phyloP scores from a whole-genome alignment of 495 filamentous ascomycete genomes.

The Glonium stellatum region DNA sequence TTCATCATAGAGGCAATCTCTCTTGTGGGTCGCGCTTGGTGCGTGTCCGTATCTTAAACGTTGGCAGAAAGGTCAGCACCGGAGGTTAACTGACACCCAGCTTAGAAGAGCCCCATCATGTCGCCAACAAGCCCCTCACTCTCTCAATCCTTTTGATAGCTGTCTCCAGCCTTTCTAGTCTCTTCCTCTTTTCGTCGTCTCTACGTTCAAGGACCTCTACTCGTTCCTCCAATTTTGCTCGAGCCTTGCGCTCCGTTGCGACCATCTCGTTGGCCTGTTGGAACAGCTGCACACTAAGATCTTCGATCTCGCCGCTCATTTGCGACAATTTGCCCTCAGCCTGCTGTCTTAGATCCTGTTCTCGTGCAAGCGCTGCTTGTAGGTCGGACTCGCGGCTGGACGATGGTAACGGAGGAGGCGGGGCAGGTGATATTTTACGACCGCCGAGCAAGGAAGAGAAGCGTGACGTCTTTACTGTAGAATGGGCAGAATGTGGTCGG shows the following conservation, averaged over 20 bases:
- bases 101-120: constrained; percentile 12
- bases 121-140: constrained; percentile 54
- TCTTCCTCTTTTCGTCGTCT: constrained; percentile 69
- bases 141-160: constrained; percentile 51
- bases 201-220: constrained; percentile 59
- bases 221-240: constrained; percentile 70
- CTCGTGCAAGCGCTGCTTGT: constrained; percentile 61
- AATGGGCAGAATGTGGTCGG: constrained; percentile 39
- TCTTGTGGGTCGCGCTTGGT: background rate
- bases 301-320: constrained; percentile 77
- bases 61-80: background rate
- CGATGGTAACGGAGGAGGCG: constrained; percentile 12
- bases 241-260: constrained; percentile 72
- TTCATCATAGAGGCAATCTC: too few relatives aligned
- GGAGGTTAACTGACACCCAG: background rate
- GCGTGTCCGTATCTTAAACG: background rate
- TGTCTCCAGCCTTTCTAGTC: constrained; percentile 55
- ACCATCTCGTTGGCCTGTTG: constrained; percentile 98
- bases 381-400: constrained; percentile 46
- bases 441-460: constrained; percentile 42
- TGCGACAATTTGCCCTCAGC: constrained; percentile 69
- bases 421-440: constrained; percentile 21
- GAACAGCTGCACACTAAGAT: constrained; percentile 79
- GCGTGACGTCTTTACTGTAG: constrained; percentile 38
- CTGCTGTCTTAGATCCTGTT: constrained; percentile 60